These are phyloP conservation scores for Beauveria medogensis DNA, from an alignment of 2,329 filamentous ascomycete genomes.

Conservation along the genomic window DNA sequence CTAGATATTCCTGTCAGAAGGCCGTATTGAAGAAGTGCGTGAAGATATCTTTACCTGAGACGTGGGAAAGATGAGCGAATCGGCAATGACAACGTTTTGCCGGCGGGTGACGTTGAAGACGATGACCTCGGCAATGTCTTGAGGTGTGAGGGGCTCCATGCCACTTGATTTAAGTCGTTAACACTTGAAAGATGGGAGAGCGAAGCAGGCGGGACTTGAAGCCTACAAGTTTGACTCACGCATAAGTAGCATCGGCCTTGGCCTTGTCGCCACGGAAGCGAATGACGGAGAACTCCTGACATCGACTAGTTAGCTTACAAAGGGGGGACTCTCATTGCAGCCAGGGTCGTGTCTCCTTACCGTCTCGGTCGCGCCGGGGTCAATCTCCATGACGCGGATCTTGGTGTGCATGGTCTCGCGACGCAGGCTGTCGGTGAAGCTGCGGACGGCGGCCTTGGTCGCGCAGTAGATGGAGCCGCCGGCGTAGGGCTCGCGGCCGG, in stretches of 20 bases:
- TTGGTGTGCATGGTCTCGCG: slow-evolving; percentile 75
- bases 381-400: slow-evolving; percentile 79
- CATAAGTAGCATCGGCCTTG: slow-evolving; percentile 86
- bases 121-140: slow-evolving; percentile 84
- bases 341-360: slow-evolving; percentile 25
- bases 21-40: neutral
- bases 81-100: slow-evolving; percentile 86
- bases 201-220: neutral
- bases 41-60: slow-evolving; percentile 57
- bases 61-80: slow-evolving; percentile 79
- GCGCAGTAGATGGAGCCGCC: slow-evolving; percentile 90
- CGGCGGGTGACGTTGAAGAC: slow-evolving; percentile 77
- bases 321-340: no score
- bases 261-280: slow-evolving; percentile 81
- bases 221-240: slow-evolving; percentile 41
- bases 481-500: slow-evolving; percentile 78
- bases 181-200: neutral
- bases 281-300: slow-evolving; percentile 76
- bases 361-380: slow-evolving; percentile 89
- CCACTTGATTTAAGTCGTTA: slow-evolving; percentile 37
- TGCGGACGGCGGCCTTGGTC: slow-evolving; percentile 80
- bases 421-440: slow-evolving; percentile 74
- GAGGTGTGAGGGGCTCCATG: slow-evolving; percentile 74
- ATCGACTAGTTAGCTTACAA: neutral
- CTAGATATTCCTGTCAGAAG: neutral